A percentile compares a stretch with the other conserved stretches of the same genome.
Conservation (phyloP, 208 protist genomes). For the Trypanosoma avium region DNA sequence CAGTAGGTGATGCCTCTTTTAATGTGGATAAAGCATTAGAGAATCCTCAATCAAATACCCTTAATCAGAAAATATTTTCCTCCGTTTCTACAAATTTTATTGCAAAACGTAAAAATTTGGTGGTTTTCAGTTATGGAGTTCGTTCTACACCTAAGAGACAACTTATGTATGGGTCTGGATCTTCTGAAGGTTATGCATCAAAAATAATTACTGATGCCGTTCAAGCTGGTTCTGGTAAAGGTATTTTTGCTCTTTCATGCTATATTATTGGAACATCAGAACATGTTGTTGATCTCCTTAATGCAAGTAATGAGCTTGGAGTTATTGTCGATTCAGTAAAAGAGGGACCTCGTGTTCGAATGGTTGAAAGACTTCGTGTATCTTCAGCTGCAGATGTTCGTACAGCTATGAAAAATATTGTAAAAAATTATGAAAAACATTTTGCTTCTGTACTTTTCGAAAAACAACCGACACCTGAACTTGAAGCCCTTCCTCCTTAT, state of each 20-base stretch:
- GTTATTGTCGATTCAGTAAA: slow-evolving; percentile 88
- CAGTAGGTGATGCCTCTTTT: slow-evolving; percentile 63
- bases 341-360: slow-evolving; percentile 79
- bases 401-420: slow-evolving; percentile 57
- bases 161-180: slow-evolving; percentile 68
- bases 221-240: slow-evolving; percentile 26
- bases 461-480: slow-evolving; percentile 74
- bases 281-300: slow-evolving; percentile 80
- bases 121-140: slow-evolving; percentile 84
- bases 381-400: slow-evolving; percentile 54
- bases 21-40: slow-evolving; percentile 57
- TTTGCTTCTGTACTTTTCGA: slow-evolving; percentile 79
- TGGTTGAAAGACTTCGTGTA: slow-evolving; percentile 69
- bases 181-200: slow-evolving; percentile 65
- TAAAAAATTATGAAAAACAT: slow-evolving; percentile 71
- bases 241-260: slow-evolving; percentile 71
- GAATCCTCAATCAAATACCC: slow-evolving; percentile 33
- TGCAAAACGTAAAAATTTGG: slow-evolving; percentile 69
- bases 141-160: slow-evolving; percentile 83
- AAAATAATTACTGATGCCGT: slow-evolving; percentile 73
- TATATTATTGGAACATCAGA: slow-evolving; percentile 75
- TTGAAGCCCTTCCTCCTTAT: slow-evolving; percentile 86
- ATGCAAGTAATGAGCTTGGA: slow-evolving; percentile 76
- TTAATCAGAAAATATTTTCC: slow-evolving; percentile 37
- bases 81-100: slow-evolving; percentile 53